These are phyloP conservation scores for Shiraia sp. DNA, from an alignment of 2,329 filamentous ascomycete species.

Conservation along the genomic window DNA sequence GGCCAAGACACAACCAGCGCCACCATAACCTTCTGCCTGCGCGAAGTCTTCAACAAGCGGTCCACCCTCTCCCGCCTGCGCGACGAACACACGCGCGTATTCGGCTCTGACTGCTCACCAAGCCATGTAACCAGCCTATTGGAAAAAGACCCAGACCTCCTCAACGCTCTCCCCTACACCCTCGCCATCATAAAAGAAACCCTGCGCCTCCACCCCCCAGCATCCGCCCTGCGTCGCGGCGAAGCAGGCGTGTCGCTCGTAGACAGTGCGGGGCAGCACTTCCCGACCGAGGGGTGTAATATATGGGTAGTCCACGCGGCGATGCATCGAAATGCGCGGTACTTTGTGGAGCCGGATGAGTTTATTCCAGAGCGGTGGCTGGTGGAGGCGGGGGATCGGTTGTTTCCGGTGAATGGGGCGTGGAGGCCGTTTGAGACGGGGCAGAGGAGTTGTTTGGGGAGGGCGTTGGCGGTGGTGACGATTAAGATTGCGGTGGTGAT, in stretches of 20 bases:
- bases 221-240: neutral
- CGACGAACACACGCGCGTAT: too few species aligned
- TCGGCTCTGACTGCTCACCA: too few species aligned
- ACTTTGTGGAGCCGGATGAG: neutral
- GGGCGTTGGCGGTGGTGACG: constrained; percentile 41
- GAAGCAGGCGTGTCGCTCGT: neutral
- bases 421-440: constrained; percentile 45
- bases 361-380: constrained; percentile 26
- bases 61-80: too few species aligned
- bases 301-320: neutral
- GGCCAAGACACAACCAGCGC: constrained; percentile 35
- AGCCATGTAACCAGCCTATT: too few species aligned
- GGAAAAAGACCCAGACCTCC: too few species aligned
- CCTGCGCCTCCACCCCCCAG: neutral
- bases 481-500: neutral
- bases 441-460: constrained; percentile 41
- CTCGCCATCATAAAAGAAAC: neutral
- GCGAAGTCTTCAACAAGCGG: neutral
- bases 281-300: neutral
- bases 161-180: neutral
- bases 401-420: constrained; percentile 30
- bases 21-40: constrained; percentile 25
- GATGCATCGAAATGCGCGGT: constrained; percentile 3
- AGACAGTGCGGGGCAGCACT: neutral
- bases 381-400: constrained; percentile 44